These are phyloP conservation scores for Penicillium egyptiacum DNA, from an alignment of 495 filamentous ascomycete species.

Conservation along the genomic window DNA sequence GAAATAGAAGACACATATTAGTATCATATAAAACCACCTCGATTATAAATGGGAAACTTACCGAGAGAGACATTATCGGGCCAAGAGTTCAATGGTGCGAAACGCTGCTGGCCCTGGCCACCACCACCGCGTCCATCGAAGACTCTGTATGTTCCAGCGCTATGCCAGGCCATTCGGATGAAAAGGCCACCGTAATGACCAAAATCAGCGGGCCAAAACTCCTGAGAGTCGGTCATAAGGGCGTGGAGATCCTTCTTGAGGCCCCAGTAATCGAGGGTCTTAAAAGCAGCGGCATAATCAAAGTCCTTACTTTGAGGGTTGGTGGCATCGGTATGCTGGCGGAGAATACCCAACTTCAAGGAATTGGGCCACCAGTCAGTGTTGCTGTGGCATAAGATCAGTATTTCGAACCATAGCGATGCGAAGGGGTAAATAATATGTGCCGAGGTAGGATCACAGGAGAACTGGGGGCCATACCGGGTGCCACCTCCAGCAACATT, in stretches of 20 bases:
- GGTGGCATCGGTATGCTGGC: conserved; percentile 61
- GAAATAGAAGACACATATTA: neutral
- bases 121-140: conserved; percentile 70
- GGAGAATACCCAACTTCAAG: conserved; percentile 66
- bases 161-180: conserved; percentile 77
- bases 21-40: neutral
- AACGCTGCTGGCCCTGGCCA: conserved; percentile 69
- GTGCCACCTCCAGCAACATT: conserved; percentile 63
- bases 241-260: conserved; percentile 67
- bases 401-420: neutral
- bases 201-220: conserved; percentile 76
- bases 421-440: neutral
- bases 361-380: conserved; percentile 68
- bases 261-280: conserved; percentile 65
- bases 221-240: conserved; percentile 73
- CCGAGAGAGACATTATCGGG: conserved; percentile 70
- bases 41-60: neutral
- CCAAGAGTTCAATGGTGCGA: conserved; percentile 78
- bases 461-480: conserved; percentile 15
- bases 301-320: conserved; percentile 62
- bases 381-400: conserved; percentile 36
- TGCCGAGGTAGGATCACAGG: neutral
- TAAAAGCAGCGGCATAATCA: conserved; percentile 68
- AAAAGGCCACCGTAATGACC: conserved; percentile 77
- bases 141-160: conserved; percentile 70